Evolutionary conservation across 345 rosid genomes (phyloP), one percentile per base, ranked within the genome.

Genomic region (Moringa oleifera): DNA sequence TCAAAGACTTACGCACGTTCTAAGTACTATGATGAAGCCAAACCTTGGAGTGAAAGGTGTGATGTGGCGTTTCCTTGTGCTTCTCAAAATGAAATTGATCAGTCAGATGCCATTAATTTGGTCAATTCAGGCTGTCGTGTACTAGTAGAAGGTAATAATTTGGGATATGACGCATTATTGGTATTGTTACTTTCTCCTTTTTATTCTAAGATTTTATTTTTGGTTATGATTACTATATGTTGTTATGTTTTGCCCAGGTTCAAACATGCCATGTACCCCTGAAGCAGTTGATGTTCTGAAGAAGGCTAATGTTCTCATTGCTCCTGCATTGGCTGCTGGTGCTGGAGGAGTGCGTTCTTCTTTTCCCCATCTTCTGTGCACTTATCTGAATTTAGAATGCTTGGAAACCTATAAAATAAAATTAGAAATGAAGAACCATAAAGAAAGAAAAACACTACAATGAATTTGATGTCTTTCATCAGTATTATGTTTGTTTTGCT

Each of bases 311-410:
- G 85, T 94, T 62, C 89, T 94, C 56, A 77, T 86, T 47, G 99
- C 96, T 71, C 99, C 99, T 75, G 90, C 97, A 52, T 76, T 90
- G 81, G 99, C 99, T 51, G 96, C 99, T 69, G 96, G 97, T 73
- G 95, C 99, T 61, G 99, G 99, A 76, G 97, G 96, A 83, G 99
- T 94, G 64, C 41, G 82, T 65, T 68, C 57, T 58, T 81, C 54
- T 33, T 37, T 13, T 70, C 52, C 56, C 33, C 25, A 3, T 51
- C 49, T 57, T 45, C 19, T 57, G 63, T 16, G 33, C 28, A 4
- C 51, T 61, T 58, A 23, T 25, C 12, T 16, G 1, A 25, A 0
- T 25, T 55, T 6, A 21, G 36, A 23, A 41, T 49, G 51, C 37
- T 33, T 15, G 19, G 12, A 16, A 51, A 20, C 11, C 5, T 33